phyloP scores from a whole-genome alignment of 1,284 basidiomycete genomes.

The Tetrapyrgos nigripes region DNA sequence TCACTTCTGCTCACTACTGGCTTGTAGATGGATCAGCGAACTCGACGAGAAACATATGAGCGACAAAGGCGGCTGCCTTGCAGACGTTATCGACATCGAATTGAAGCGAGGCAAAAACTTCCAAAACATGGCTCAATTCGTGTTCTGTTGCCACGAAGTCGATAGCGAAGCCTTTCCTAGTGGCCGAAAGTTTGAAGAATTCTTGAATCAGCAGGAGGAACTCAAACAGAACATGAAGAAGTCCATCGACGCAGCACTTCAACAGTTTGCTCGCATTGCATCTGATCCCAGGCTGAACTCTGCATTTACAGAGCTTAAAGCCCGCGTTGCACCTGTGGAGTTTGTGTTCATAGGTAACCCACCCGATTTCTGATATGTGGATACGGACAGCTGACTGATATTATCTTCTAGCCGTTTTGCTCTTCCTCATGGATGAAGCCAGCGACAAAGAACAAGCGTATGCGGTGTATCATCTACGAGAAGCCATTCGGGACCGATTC shows the following conservation, averaged over 20 bases:
- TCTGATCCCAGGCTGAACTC: slow-evolving; percentile 38
- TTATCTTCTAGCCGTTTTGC: slow-evolving; percentile 56
- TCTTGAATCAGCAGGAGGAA: slow-evolving; percentile 53
- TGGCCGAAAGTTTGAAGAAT: slow-evolving; percentile 29
- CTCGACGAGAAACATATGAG: slow-evolving; percentile 59
- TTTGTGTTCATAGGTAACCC: slow-evolving; percentile 74
- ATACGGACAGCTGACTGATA: no score
- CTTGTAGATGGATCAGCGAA: slow-evolving; percentile 52
- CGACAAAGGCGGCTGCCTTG: slow-evolving; percentile 59
- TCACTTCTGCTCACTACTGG: neutral
- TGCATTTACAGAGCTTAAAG: slow-evolving; percentile 56
- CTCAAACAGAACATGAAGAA: slow-evolving; percentile 54
- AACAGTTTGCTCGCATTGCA: slow-evolving; percentile 62
- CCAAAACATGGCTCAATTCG: slow-evolving; percentile 68
- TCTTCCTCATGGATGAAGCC: slow-evolving; percentile 55
- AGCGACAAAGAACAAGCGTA: slow-evolving; percentile 49
- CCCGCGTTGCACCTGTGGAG: slow-evolving; percentile 74
- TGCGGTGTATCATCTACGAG: slow-evolving; percentile 60
- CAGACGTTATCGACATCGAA: slow-evolving; percentile 60
- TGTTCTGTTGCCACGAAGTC: slow-evolving; percentile 57
- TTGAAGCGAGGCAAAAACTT: slow-evolving; percentile 71
- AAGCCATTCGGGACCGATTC: slow-evolving; percentile 55
- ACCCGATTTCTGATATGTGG: neutral
- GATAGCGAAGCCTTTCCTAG: neutral
- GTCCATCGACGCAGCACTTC: slow-evolving; percentile 54